These are phyloP conservation scores for Solanum hybrid DNA, from an alignment of 305 asterid genomes.

Conservation along the genomic window DNA sequence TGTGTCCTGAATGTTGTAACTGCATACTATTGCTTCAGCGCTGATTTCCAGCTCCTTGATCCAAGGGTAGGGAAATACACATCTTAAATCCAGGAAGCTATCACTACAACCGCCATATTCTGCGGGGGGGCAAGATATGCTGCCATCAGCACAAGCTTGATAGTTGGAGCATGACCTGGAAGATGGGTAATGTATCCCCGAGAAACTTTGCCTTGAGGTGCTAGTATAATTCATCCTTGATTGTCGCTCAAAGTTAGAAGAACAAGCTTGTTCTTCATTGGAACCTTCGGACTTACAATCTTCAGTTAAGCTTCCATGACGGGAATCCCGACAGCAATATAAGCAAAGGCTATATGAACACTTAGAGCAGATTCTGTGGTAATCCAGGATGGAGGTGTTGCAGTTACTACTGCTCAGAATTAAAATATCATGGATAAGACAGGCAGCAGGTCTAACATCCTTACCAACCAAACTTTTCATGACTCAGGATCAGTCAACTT, in stretches of 20 bases:
- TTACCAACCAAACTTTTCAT: slow-evolving; percentile 10
- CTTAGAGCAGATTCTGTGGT: slow-evolving; percentile 73
- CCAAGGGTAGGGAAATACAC: slow-evolving; percentile 62
- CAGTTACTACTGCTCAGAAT: slow-evolving; percentile 63
- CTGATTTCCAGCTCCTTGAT: slow-evolving; percentile 58
- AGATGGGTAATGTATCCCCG: slow-evolving; percentile 19
- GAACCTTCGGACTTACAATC: slow-evolving; percentile 27
- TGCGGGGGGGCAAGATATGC: slow-evolving; percentile 60
- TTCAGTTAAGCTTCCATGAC: slow-evolving; percentile 27
- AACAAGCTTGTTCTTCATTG: slow-evolving; percentile 37
- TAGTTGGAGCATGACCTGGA: slow-evolving; percentile 26
- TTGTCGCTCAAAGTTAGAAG: slow-evolving; percentile 30
- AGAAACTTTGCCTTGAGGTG: slow-evolving; percentile 25
- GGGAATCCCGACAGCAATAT: slow-evolving; percentile 65
- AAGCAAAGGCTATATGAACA: slow-evolving; percentile 85
- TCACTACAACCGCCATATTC: slow-evolving; percentile 76
- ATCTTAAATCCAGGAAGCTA: slow-evolving; percentile 55
- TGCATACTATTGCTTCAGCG: slow-evolving; percentile 56
- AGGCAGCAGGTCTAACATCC: slow-evolving; percentile 13
- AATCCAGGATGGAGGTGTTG: slow-evolving; percentile 64
- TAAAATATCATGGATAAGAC: slow-evolving; percentile 19
- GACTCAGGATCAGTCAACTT: slow-evolving; percentile 16
- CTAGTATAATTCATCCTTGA: slow-evolving; percentile 17
- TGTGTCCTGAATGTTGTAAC: slow-evolving; percentile 34
- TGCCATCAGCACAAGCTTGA: slow-evolving; percentile 49